Base-by-base conservation (phyloP, 2,329 filamentous ascomycete genomes). In the Stachybotrys elegans region DNA sequence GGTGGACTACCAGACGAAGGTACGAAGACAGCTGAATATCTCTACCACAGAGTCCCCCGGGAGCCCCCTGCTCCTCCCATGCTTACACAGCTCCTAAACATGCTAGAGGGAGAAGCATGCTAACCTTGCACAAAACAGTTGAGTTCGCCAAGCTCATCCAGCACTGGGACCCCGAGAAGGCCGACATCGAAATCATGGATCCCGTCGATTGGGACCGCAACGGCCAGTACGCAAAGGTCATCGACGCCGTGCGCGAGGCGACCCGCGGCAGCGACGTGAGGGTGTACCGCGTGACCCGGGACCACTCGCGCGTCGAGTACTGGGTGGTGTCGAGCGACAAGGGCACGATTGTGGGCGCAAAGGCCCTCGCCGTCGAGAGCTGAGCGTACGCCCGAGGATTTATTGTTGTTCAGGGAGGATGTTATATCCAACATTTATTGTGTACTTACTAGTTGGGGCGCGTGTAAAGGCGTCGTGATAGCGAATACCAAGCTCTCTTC, bases 341-440 rank as follows among this genome's bases (percentile, higher is more conserved):
- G 12, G 76, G 73, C 16, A 77, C 73, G 66, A 57, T 95, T 47
- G 81, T 95, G 7, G 91, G 91, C 13, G 74, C 85, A 44, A 92
- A 88, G 73, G 87, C 84, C 11, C 69, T 88, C 66, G 80, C 84
- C 21, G 74, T 95, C 50, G 90, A 95, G 73, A 66, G 58, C 42
- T 61, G 43, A 50, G 35, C 13, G n/a, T n/a, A n/a, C n/a, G n/a
- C n/a, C n/a, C n/a, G n/a, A n/a, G n/a, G n/a, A n/a, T n/a, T n/a
- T n/a, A n/a, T n/a, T n/a, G n/a, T n/a, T n/a, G n/a, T n/a, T n/a
- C n/a, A n/a, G n/a, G n/a, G n/a, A n/a, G n/a, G n/a, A n/a, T n/a
- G n/a, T n/a, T n/a, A n/a, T n/a, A n/a, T n/a, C n/a, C n/a, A n/a
- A n/a, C n/a, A n/a, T n/a, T n/a, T n/a, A n/a, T n/a, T n/a, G n/a